Evolutionary conservation across 1,284 basidiomycete genomes (phyloP).

Genomic region (Retiboletus flavoniger): DNA sequence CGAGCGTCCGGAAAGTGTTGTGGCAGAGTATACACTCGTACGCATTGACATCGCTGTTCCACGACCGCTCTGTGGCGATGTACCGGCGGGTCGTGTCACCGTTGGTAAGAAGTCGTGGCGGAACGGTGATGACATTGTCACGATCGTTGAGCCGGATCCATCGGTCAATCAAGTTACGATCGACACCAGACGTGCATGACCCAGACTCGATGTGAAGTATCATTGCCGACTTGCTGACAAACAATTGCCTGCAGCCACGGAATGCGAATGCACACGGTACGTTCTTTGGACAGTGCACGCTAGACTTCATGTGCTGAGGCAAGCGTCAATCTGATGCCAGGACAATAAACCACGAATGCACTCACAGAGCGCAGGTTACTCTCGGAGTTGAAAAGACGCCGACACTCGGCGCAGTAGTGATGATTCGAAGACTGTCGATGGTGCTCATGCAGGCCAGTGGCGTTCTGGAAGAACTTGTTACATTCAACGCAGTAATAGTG

Average conservation of each 20-base stretch:
- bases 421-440: constrained; percentile 43
- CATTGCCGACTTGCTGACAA: constrained; percentile 46
- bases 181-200: constrained; percentile 39
- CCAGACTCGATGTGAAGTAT: constrained; percentile 49
- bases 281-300: constrained; percentile 38
- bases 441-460: constrained; percentile 45
- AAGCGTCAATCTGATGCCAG: background rate
- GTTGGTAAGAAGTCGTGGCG: constrained; percentile 36
- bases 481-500: constrained; percentile 47
- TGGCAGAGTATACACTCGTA: constrained; percentile 61
- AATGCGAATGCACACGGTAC: constrained; percentile 40
- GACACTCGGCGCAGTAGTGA: constrained; percentile 47
- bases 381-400: constrained; percentile 40
- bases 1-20: constrained; percentile 35
- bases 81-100: constrained; percentile 20
- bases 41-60: constrained; percentile 39
- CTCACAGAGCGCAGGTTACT: constrained; percentile 34
- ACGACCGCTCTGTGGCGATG: constrained; percentile 43
- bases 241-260: constrained; percentile 38
- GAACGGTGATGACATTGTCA: constrained; percentile 36
- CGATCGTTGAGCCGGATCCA: constrained; percentile 37
- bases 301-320: constrained; percentile 41
- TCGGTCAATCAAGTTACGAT: constrained; percentile 36
- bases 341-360: background rate
- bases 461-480: constrained; percentile 39